Evolutionary conservation across 257 asterid genomes (phyloP).

Genomic region (Penstemon newberryi): DNA sequence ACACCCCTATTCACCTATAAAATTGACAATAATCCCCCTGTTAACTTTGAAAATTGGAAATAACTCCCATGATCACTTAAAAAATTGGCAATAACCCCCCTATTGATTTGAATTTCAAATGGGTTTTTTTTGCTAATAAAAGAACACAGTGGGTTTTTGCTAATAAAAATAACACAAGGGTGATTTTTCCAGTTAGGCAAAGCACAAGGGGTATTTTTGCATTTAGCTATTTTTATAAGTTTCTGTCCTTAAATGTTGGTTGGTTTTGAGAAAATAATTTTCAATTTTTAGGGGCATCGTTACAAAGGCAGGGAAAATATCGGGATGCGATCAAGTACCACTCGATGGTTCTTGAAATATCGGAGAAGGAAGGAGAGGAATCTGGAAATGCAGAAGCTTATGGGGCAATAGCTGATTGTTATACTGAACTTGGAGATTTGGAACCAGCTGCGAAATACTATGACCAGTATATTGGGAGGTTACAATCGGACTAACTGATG

Average conservation of each 20-base stretch:
- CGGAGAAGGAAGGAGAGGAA: slow-evolving; percentile 81
- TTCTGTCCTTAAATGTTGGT: background rate
- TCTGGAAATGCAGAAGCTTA: slow-evolving; percentile 94
- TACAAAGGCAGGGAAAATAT: slow-evolving; percentile 89
- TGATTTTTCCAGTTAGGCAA: too few relatives aligned
- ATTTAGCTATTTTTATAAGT: background rate
- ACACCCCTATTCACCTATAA: too few relatives aligned
- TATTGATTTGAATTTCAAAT: too few relatives aligned
- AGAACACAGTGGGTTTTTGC: too few relatives aligned
- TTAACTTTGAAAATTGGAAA: too few relatives aligned
- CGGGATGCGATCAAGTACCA: slow-evolving; percentile 89
- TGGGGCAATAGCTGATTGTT: slow-evolving; percentile 98
- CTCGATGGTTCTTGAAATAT: slow-evolving; percentile 71
- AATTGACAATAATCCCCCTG: too few relatives aligned
- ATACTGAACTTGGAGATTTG: slow-evolving; percentile 90
- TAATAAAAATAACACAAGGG: too few relatives aligned
- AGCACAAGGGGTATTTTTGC: too few relatives aligned
- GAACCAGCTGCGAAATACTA: slow-evolving; percentile 90
- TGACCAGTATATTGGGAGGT: slow-evolving; percentile 83
- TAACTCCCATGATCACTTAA: too few relatives aligned
- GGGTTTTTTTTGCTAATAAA: too few relatives aligned
- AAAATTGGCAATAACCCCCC: too few relatives aligned
- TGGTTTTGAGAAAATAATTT: too few relatives aligned
- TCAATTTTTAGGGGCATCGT: slow-evolving; percentile 65
- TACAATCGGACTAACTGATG: slow-evolving; percentile 62